Base-by-base conservation (phyloP, 495 filamentous ascomycete genomes). In the Hyaloscypha bicolor region DNA sequence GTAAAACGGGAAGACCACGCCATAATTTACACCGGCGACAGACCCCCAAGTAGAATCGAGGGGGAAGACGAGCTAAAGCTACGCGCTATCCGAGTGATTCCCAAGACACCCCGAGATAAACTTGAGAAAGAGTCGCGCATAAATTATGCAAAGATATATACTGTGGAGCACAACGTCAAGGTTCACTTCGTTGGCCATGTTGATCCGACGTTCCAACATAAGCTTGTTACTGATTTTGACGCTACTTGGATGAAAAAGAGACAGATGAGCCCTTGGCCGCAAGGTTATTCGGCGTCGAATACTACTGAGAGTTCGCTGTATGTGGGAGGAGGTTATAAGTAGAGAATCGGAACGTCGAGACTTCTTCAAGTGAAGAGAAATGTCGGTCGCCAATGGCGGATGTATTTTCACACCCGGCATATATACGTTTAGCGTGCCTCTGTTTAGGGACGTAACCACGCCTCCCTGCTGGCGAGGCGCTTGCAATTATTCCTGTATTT, bases 61-160 rank as follows among this genome's bases (percentile, higher is more conserved):
- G 60, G 58, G 8, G 62, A 65, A 33, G 21, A 14, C 9, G 6
- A 21, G 9, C 22, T 67, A 14, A 45, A 3, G 6, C 51, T 32
- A 37, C 9, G 55, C 6, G 52, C 69, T 22, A 70, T 72, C 39
- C 63, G 39, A 33, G 37, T 69, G 11, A 53, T 42, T 33, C 57
- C 67, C 14, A 53, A 48, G 12, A 55, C 39, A 42, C 51, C 42
- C 16, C 58, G 65, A 25, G 65, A 70, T n/a, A 75, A 66, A 21
- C 61, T 73, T 2, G 32, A 39, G 2, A 33, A 37, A 6, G 33
- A 25, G 9, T 71, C 68, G 14, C 62, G 64, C 3, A 35, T 72
- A 1, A 65, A 69, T 35, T 72, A 72, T 45, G 60, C 66, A 4
- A 72, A 74, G 48, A 58, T 69, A 19, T 70, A 71, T 45, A 74